Conservation (phyloP, 371 early-diverging fungal species). For the Thermomucor indicae-seudaticae region DNA sequence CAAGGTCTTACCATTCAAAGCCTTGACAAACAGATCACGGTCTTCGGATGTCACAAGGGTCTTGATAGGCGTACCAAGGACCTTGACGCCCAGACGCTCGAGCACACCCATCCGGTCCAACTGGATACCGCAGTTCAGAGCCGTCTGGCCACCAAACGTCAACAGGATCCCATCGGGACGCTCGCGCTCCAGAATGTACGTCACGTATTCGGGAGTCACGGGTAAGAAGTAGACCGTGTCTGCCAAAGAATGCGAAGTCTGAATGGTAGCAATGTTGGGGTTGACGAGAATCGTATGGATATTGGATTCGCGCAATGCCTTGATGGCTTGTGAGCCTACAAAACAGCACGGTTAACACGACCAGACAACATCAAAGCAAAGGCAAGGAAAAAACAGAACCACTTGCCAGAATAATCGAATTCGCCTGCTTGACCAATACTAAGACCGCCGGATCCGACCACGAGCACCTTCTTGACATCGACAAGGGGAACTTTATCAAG, state of each 20-base stretch:
- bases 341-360: not conserved
- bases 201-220: conserved; percentile 87
- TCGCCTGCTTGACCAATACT: conserved; percentile 97
- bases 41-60: conserved; percentile 91
- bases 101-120: conserved; percentile 78
- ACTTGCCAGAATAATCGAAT: conserved; percentile 88
- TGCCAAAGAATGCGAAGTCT: conserved; percentile 88
- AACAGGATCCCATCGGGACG: conserved; percentile 89
- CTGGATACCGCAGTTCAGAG: conserved; percentile 87
- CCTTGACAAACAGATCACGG: conserved; percentile 90
- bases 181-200: conserved; percentile 83
- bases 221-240: conserved; percentile 93
- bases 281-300: conserved; percentile 89
- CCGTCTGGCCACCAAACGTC: conserved; percentile 96
- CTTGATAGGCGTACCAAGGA: conserved; percentile 89
- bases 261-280: conserved; percentile 96
- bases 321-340: conserved; percentile 88
- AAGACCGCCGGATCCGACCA: conserved; percentile 90
- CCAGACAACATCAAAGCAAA: too few relatives aligned
- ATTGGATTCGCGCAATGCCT: conserved; percentile 86
- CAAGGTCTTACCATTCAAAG: conserved; percentile 68
- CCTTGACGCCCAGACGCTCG: conserved; percentile 72
- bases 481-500: conserved; percentile 42
- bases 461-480: conserved; percentile 81
- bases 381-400: not conserved